A percentile compares a stretch with the other conserved stretches of the same genome.
phyloP scores from a whole-genome alignment of 2,329 filamentous ascomycete genomes.

The Hymenoscyphus occultus region DNA sequence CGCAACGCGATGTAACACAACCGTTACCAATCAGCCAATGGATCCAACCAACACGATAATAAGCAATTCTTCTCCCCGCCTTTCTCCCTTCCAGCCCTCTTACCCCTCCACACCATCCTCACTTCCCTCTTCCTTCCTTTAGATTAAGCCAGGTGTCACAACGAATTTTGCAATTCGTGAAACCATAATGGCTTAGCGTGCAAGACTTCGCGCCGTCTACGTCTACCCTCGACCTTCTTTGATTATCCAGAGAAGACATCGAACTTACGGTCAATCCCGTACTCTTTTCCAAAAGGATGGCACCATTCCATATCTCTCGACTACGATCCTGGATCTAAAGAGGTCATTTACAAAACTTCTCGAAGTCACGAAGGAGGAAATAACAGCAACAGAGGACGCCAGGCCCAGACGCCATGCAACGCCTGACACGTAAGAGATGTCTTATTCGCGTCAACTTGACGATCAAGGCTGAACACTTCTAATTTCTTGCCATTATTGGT shows the following conservation, averaged over 20 bases:
- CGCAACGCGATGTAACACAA: not conserved
- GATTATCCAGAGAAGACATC: not conserved
- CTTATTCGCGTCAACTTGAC: not conserved
- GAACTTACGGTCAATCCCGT: not conserved
- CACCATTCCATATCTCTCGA: no score
- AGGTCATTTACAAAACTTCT: no score
- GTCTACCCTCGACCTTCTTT: not conserved
- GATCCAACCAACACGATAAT: not conserved
- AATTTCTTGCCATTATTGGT: not conserved
- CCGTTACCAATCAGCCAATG: not conserved
- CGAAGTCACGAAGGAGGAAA: no score
- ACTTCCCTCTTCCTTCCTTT: not conserved
- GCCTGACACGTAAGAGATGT: not conserved
- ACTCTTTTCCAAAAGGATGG: no score
- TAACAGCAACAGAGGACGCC: no score
- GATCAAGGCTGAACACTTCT: not conserved
- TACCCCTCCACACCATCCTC: not conserved
- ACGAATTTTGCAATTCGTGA: not conserved
- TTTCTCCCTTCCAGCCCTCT: not conserved
- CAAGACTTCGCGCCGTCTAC: not conserved
- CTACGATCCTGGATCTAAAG: no score
- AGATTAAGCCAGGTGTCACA: not conserved
- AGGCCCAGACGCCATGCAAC: no score
- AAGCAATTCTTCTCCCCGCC: not conserved
- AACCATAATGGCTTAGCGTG: not conserved